These are phyloP conservation scores for Aureoboletus auriporus DNA, from an alignment of 768 basidiomycete genomes.

Conservation along the genomic window DNA sequence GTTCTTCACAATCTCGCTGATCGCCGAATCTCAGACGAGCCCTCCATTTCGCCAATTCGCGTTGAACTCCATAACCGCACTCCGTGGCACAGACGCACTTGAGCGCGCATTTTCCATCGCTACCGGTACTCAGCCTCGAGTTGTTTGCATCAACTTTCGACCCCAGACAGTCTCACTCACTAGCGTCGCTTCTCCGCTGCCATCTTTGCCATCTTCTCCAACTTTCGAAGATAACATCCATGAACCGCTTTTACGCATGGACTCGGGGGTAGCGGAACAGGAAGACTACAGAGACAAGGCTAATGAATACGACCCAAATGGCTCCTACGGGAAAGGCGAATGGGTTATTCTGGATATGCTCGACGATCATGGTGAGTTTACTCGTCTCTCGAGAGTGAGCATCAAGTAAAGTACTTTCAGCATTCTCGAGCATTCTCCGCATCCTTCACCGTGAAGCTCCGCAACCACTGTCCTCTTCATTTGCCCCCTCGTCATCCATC, in stretches of 20 bases:
- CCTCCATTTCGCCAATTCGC: constrained; percentile 38
- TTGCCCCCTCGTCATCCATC: constrained; percentile 43
- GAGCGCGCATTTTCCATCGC: constrained; percentile 22
- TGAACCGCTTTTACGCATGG: background rate
- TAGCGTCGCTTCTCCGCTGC: constrained; percentile 11
- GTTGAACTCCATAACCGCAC: constrained; percentile 36
- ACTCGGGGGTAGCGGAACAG: background rate
- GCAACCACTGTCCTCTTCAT: constrained; percentile 36
- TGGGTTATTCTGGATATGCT: constrained; percentile 54
- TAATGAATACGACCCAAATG: constrained; percentile 3
- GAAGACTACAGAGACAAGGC: background rate
- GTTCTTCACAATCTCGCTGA: background rate
- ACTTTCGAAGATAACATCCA: constrained; percentile 10
- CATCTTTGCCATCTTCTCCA: constrained; percentile 25
- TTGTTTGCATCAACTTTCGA: constrained; percentile 42
- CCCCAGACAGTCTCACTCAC: background rate
- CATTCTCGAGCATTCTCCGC: constrained; percentile 47
- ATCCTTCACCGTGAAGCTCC: constrained; percentile 46
- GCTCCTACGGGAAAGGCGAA: constrained; percentile 31
- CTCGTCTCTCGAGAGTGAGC: background rate
- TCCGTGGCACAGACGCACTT: constrained; percentile 46
- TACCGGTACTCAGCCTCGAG: constrained; percentile 19
- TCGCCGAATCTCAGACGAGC: constrained; percentile 30
- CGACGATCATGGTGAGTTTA: constrained; percentile 37
- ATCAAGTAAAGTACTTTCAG: constrained; percentile 24